A percentile compares a stretch with the other conserved stretches of the same genome.
phyloP scores from a whole-genome alignment of 331 rosid genomes.

The Arachis monticola region DNA sequence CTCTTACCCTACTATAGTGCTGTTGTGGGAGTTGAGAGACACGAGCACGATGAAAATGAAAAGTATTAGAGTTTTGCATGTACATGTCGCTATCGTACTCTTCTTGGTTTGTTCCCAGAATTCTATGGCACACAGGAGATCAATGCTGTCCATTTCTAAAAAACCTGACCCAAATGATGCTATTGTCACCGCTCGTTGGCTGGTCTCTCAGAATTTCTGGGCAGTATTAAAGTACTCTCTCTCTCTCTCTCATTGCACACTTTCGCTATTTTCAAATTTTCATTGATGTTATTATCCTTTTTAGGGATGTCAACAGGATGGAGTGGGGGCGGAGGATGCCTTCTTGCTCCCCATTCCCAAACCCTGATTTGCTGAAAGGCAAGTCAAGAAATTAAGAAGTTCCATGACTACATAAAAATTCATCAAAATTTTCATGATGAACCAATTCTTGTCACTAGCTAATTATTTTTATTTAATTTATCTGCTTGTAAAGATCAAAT shows the following conservation, averaged over 20 bases:
- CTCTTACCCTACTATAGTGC: not conserved
- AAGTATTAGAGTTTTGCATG: not conserved
- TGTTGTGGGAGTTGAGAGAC: slow-evolving; percentile 2
- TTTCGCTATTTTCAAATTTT: not conserved
- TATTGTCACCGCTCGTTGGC: slow-evolving; percentile 75
- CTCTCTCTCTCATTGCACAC: not conserved
- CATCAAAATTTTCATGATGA: not conserved
- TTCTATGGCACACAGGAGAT: slow-evolving; percentile 44
- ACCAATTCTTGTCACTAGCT: not conserved
- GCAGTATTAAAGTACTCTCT: slow-evolving; percentile 63
- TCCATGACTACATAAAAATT: not conserved
- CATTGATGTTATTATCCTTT: too few species aligned
- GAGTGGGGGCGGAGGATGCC: too few species aligned
- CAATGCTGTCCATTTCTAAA: slow-evolving; percentile 11
- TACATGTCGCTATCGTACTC: slow-evolving; percentile 29
- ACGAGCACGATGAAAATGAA: slow-evolving; percentile 18
- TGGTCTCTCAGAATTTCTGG: slow-evolving; percentile 69
- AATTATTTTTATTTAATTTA: not conserved
- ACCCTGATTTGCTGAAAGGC: not conserved
- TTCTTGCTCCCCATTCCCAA: too few species aligned
- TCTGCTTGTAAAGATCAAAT: not conserved
- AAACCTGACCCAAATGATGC: slow-evolving; percentile 71
- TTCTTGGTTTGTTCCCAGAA: slow-evolving; percentile 34
- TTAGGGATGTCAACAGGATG: too few species aligned
- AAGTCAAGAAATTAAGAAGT: not conserved